Conservation (phyloP, 768 basidiomycete genomes). For the Xerocomus potaroensis region DNA sequence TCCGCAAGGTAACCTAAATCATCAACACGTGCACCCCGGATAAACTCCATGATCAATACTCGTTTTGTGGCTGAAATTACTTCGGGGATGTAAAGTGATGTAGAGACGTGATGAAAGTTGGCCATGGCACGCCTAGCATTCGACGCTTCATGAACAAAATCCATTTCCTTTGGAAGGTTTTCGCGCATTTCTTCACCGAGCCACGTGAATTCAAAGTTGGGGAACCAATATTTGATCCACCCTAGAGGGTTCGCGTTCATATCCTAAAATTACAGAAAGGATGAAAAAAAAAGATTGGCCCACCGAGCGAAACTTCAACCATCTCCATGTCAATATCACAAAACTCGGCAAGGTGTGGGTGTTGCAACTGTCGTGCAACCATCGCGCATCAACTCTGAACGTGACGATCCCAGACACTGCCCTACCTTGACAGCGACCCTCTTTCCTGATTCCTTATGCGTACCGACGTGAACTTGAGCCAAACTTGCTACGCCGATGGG, state of each 20-base stretch:
- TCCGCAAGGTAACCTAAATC: conserved; percentile 79
- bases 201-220: conserved; percentile 95
- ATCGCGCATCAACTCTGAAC: conserved; percentile 3
- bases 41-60: conserved; percentile 93
- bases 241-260: conserved; percentile 34
- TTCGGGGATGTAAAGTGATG: conserved; percentile 85
- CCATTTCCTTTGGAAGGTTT: conserved; percentile 90
- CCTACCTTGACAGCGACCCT: conserved; percentile 82
- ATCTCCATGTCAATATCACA: conserved; percentile 87
- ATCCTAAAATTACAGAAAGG: neutral
- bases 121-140: conserved; percentile 70
- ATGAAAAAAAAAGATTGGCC: conserved; percentile 9
- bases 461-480: conserved; percentile 91
- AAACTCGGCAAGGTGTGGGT: conserved; percentile 91
- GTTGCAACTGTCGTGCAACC: conserved; percentile 57
- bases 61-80: conserved; percentile 79
- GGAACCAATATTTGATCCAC: conserved; percentile 91
- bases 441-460: conserved; percentile 63
- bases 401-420: conserved; percentile 1
- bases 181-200: conserved; percentile 91
- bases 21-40: conserved; percentile 84
- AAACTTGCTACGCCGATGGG: conserved; percentile 96
- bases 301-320: conserved; percentile 71
- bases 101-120: conserved; percentile 67
- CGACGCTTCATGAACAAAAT: conserved; percentile 84